A percentile compares a stretch with the other conserved stretches of the same genome.
Conservation (phyloP, 108 stramenopile species). For the Bacterosira constricta region DNA sequence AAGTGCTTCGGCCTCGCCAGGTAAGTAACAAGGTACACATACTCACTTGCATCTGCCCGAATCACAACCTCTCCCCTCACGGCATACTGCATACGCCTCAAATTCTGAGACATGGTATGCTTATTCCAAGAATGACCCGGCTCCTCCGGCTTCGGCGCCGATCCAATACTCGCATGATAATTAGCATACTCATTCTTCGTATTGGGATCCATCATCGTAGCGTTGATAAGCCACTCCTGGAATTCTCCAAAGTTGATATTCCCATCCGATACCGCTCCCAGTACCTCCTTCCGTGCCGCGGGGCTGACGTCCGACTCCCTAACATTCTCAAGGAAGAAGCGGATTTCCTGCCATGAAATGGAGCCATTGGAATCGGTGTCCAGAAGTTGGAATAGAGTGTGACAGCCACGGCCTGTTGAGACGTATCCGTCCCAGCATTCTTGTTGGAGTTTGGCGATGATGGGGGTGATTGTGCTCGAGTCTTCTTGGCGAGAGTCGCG, state of each 20-base stretch:
- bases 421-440: slow-evolving; percentile 71
- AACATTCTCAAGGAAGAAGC: slow-evolving; percentile 56
- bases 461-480: slow-evolving; percentile 26
- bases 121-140: slow-evolving; percentile 63
- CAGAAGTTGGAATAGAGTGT: slow-evolving; percentile 62
- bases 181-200: slow-evolving; percentile 51
- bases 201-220: slow-evolving; percentile 64
- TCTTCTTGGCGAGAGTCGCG: slow-evolving; percentile 27
- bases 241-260: slow-evolving; percentile 44
- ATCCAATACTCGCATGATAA: slow-evolving; percentile 55
- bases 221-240: slow-evolving; percentile 64
- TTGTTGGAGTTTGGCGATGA: slow-evolving; percentile 56
- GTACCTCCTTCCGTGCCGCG: slow-evolving; percentile 45
- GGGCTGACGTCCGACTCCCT: slow-evolving; percentile 28
- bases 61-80: slow-evolving; percentile 81
- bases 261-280: slow-evolving; percentile 30
- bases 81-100: slow-evolving; percentile 84
- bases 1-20: no score
- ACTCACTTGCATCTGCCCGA: slow-evolving; percentile 62
- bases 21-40: not conserved
- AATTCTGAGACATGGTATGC: slow-evolving; percentile 68
- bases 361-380: slow-evolving; percentile 54
- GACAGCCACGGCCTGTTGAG: slow-evolving; percentile 62
- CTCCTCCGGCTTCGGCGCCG: slow-evolving; percentile 25
- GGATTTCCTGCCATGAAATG: slow-evolving; percentile 51